Base-by-base conservation (phyloP, 1,139 yeast genomes). In the Magnusiomyces sp. region DNA sequence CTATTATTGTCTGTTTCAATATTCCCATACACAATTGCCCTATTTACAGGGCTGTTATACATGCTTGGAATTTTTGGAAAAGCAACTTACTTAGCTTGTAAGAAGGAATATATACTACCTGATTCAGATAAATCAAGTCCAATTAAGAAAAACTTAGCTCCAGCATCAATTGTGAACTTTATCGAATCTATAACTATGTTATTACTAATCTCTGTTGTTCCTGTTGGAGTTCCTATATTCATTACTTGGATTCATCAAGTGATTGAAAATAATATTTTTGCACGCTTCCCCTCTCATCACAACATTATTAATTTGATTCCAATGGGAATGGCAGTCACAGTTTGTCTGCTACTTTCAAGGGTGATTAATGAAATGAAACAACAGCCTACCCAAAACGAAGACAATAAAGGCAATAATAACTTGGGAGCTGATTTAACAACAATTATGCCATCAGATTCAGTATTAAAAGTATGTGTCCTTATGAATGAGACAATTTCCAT, bases 171-270 rank as follows among this genome's bases (percentile, higher is more conserved):
- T 23, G 29, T 54, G 20, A 48, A 45, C 36, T 59, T 60, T 19
- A 50, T 55, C 41, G 52, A 49, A 16, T 51, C 53, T 23, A 50
- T 64, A 1, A 41, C 63, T 17, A 40, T 57, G 5, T 56, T 62
- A 45, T 53, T 67, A 0, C 52, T 67, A 20, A 47, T 66, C 1
- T 68, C 70, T 67, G 56, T 63, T 1, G 50, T 64, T 1, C 58
- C 63, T 3, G 59, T 68, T 10, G 65, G 69, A 41, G 62, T 61
- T 5, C 72, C 72, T 1, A 58, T 66, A 5, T 43, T 65, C 16
- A 62, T 59, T 1, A 69, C 69, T 2, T 68, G 71, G 72, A 48
- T 59, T 7, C 66, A 63, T 44, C 66, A 67, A 39, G 54, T 66
- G 48, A 59, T 59, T 36, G 53, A 58, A 37, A 53, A 60, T 36